Base-by-base conservation (phyloP, 2,329 filamentous ascomycete genomes). In the Xylaria hypoxylon region DNA sequence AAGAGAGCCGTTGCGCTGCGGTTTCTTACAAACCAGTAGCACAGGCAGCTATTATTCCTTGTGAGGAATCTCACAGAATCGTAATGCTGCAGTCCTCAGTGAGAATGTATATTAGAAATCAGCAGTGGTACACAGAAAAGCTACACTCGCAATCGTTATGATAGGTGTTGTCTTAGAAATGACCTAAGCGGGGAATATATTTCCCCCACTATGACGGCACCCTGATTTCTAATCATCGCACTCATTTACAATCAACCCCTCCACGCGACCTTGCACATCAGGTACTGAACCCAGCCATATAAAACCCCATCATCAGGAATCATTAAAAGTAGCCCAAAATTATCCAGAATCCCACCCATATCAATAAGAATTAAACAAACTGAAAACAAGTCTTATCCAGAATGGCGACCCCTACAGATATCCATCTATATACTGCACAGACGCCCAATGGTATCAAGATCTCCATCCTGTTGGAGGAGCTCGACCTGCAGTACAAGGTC, bases 401-500 rank as follows among this genome's bases (percentile, higher is more conserved):
- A 40, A 85, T 85, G 82, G 76, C 81, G 22, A 72, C 75, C 60
- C 77, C 80, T 79, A 84, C 91, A 5, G 84, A 92, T 72, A 93
- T 97, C 74, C 91, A 89, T 48, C 87, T 97, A 33, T 96, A 96
- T 82, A 97, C 93, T 13, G 85, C 87, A 13, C 86, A 89, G 75
- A 97, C 94, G 58, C 93, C 94, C 51, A 97, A 97, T 80, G 93
- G 94, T 70, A 91, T 96, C 84, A 97, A 97, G 79, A 87, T 93
- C 68, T 94, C 92, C 63, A 97, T 97, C 71, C 86, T 92, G 10
- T 83, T 97, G 17, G 93, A 96, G 80, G 94, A 97, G 81, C 85
- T 97, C 4, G 90, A 90, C 71, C 82, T 96, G 45, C 87, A 90
- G n/a, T 97, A 97, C 82, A 89, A 93, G 80, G 87, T 89, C 40